A percentile compares a stretch with the other conserved stretches of the same genome.
Conservation (phyloP, 345 rosid species). For the Reutealis trisperma region DNA sequence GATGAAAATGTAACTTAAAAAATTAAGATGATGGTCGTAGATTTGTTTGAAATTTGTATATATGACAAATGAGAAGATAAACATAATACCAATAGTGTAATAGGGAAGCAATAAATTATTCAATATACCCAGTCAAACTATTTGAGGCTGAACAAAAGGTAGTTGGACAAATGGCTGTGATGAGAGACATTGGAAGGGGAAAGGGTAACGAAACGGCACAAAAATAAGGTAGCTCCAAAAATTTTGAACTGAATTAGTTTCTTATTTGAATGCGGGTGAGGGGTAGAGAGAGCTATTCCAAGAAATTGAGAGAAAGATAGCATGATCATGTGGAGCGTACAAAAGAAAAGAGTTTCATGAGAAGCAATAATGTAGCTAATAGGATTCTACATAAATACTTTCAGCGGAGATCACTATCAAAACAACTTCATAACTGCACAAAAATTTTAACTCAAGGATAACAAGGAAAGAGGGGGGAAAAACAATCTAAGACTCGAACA, state of each 20-base stretch:
- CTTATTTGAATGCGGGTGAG: background rate
- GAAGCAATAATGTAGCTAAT: background rate
- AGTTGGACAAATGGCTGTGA: background rate
- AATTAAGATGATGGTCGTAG: background rate
- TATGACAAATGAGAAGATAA: background rate
- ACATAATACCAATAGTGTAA: background rate
- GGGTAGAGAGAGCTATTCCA: no score
- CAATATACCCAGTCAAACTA: background rate
- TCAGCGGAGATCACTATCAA: background rate
- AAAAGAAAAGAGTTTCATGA: background rate
- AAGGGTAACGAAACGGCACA: background rate
- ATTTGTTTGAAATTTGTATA: background rate
- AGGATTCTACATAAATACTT: background rate
- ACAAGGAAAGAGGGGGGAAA: conserved; percentile 11
- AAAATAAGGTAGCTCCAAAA: background rate
- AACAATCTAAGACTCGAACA: conserved; percentile 16
- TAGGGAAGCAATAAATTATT: background rate
- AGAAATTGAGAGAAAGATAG: background rate
- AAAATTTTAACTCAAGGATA: background rate
- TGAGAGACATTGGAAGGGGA: background rate
- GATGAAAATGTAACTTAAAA: background rate
- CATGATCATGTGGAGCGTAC: background rate
- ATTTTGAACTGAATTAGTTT: background rate
- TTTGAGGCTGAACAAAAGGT: background rate
- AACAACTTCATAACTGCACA: background rate